Conservation (phyloP, 2,329 filamentous ascomycete species). For the Fusarium lyarnte region DNA sequence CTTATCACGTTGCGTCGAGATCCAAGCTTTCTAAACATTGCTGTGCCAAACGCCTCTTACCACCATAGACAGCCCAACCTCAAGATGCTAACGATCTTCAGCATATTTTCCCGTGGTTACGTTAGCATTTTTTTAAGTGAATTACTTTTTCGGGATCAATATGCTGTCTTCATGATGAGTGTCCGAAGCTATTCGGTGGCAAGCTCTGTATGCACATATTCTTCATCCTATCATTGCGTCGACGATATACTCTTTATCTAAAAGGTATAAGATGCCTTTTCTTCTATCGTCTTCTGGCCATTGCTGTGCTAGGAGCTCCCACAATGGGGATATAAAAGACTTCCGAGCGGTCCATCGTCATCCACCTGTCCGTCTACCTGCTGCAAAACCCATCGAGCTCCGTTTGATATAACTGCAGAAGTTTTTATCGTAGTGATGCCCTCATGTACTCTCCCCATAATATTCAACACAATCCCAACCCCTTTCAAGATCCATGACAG, state of each 20-base stretch:
- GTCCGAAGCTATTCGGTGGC: background rate
- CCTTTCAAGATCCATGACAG: conserved; percentile 9
- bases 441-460: background rate
- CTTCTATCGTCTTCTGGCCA: background rate
- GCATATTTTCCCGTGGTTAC: background rate
- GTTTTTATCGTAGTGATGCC: background rate
- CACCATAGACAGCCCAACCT: background rate
- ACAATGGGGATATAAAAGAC: conserved; percentile 11
- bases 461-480: background rate
- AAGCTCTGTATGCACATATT: background rate
- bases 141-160: background rate
- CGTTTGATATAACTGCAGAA: conserved; percentile 4
- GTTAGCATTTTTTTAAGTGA: background rate
- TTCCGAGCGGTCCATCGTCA: conserved; percentile 21
- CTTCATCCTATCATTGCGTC: background rate
- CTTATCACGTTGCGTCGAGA: background rate
- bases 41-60: conserved; percentile 11
- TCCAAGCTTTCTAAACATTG: conserved; percentile 7
- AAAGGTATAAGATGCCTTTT: background rate
- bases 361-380: conserved; percentile 19
- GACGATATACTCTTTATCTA: background rate
- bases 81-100: background rate
- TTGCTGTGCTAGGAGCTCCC: background rate
- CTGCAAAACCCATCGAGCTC: conserved; percentile 8
- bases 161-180: background rate